phyloP scores from a whole-genome alignment of 129 eudicot genomes.

The Kitagawia praeruptora region DNA sequence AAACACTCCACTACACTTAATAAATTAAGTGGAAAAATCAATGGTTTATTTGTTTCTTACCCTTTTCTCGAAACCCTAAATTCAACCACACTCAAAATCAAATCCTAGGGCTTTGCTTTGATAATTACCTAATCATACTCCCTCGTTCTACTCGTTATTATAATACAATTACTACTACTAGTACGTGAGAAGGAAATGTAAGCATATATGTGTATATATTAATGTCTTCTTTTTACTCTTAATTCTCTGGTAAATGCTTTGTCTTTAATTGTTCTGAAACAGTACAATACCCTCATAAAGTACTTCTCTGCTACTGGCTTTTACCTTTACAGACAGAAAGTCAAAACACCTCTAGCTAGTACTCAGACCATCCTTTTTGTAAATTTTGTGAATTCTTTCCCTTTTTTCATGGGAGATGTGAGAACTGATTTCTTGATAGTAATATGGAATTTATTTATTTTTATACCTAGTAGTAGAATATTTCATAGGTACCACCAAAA shows the following conservation, averaged over 20 bases:
- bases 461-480: too few species aligned
- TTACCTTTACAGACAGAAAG: constrained; percentile 8
- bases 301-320: neutral
- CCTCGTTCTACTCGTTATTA: constrained; percentile 8
- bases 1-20: constrained; percentile 7
- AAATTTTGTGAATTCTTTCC: neutral
- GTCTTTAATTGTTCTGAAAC: constrained; percentile 9
- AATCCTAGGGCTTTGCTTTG: constrained; percentile 4
- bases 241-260: constrained; percentile 11
- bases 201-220: neutral
- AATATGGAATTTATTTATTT: too few species aligned
- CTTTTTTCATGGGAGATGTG: neutral
- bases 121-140: constrained; percentile 11
- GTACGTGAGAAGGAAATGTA: neutral
- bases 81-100: constrained; percentile 5
- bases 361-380: neutral
- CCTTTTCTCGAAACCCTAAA: constrained; percentile 10
- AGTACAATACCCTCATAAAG: constrained; percentile 3
- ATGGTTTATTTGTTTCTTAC: constrained; percentile 5
- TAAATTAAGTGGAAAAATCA: neutral
- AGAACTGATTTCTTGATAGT: too few species aligned
- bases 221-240: neutral
- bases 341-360: constrained; percentile 7
- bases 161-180: neutral
- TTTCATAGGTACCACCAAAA: too few species aligned